A percentile compares a stretch with the other conserved stretches of the same genome.
Conservation (phyloP, 176 grass and related monocot genomes). For the Melocanna baccifera region DNA sequence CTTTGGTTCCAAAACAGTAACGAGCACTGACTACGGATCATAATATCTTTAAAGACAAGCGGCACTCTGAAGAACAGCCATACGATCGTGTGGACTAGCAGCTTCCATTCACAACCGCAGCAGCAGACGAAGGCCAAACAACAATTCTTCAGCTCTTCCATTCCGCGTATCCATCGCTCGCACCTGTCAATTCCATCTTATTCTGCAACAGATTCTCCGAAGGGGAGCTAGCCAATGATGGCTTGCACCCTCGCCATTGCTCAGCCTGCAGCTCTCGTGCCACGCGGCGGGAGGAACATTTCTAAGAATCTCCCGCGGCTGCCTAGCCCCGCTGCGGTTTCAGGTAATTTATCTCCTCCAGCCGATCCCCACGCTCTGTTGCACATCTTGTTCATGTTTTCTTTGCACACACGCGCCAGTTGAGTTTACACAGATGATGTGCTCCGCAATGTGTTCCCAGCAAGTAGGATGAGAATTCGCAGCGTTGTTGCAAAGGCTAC, state of each 20-base stretch:
- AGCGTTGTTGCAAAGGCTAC: constrained; percentile 46
- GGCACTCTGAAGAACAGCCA: constrained; percentile 36
- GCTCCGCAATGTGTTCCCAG: neutral
- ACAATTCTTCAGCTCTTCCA: neutral
- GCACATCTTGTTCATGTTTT: neutral
- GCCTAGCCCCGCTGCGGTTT: constrained; percentile 9
- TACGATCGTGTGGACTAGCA: constrained; percentile 18
- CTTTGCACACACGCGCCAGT: neutral
- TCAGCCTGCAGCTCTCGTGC: constrained; percentile 26
- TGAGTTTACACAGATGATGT: neutral
- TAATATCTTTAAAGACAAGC: neutral
- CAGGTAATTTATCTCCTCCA: constrained; percentile 28
- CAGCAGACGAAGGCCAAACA: neutral
- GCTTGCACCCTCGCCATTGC: constrained; percentile 43
- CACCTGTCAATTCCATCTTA: neutral
- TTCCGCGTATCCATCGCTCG: neutral
- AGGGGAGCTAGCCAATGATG: constrained; percentile 25
- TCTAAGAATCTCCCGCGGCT: constrained; percentile 18
- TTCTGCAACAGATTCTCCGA: neutral
- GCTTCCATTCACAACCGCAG: constrained; percentile 28
- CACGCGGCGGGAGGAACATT: constrained; percentile 7
- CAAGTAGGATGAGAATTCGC: constrained; percentile 46
- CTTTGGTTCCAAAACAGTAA: no score
- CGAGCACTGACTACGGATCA: neutral
- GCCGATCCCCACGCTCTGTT: neutral